Percentiles rank a stretch among this genome's conserved stretches.
phyloP scores from a whole-genome alignment of 1,284 basidiomycete genomes.

The Cryptococcus sp. region DNA sequence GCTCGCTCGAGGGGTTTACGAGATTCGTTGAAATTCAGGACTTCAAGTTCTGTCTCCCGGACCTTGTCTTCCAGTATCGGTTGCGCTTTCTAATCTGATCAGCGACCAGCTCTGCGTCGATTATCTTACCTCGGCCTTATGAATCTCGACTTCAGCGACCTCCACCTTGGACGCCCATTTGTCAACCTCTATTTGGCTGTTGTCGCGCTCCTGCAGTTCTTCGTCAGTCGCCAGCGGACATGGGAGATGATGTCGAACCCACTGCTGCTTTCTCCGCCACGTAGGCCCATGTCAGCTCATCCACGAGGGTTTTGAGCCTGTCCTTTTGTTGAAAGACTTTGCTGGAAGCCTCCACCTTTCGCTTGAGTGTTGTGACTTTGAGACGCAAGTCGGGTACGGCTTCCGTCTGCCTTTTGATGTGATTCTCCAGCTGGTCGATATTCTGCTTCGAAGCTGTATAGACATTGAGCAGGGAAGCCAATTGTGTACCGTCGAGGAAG shows the following conservation, averaged over 20 bases:
- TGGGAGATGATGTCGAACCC: constrained; percentile 23
- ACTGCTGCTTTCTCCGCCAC: constrained; percentile 72
- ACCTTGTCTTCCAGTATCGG: constrained; percentile 21
- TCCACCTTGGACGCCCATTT: constrained; percentile 33
- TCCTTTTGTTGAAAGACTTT: constrained; percentile 46
- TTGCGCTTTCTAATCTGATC: constrained; percentile 15
- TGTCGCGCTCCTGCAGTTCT: constrained; percentile 16
- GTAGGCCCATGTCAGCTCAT: constrained; percentile 86
- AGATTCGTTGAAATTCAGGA: constrained; percentile 14
- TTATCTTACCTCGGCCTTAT: constrained; percentile 16
- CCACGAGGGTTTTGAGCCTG: constrained; percentile 33
- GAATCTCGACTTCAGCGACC: constrained; percentile 16
- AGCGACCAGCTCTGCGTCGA: neutral
- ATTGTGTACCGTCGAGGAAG: constrained; percentile 90
- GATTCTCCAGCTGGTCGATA: constrained; percentile 25
- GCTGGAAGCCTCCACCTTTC: constrained; percentile 23
- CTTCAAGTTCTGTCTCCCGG: constrained; percentile 21
- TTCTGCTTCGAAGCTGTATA: constrained; percentile 70
- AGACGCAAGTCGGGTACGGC: constrained; percentile 25
- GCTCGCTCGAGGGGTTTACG: constrained; percentile 55
- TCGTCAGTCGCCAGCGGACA: neutral
- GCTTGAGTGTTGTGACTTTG: constrained; percentile 17
- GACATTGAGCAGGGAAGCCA: constrained; percentile 82
- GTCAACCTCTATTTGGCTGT: constrained; percentile 12
- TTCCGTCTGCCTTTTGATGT: constrained; percentile 25